These are phyloP conservation scores for Rhodotorula sp. DNA, from an alignment of 1,284 basidiomycete genomes.

Conservation along the genomic window DNA sequence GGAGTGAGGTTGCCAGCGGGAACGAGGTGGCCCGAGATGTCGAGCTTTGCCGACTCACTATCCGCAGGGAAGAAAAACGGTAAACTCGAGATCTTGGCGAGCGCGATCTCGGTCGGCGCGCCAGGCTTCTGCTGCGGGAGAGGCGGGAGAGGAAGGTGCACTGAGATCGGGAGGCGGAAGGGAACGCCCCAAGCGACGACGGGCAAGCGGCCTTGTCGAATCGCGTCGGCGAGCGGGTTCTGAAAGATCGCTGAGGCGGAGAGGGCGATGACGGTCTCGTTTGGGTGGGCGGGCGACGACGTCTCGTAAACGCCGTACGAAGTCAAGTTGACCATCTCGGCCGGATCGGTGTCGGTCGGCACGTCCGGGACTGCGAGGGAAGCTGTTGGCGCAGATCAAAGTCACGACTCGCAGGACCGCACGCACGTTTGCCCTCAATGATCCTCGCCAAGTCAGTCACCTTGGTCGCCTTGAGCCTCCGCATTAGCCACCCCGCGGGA, in stretches of 20 bases:
- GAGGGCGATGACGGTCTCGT: conserved; percentile 27
- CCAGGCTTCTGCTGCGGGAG: neutral
- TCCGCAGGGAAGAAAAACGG: conserved; percentile 36
- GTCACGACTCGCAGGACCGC: no score
- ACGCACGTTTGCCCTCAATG: conserved; percentile 3
- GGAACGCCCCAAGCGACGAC: conserved; percentile 31
- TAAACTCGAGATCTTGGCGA: conserved; percentile 36
- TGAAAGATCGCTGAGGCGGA: conserved; percentile 10
- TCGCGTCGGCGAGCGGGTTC: conserved; percentile 24
- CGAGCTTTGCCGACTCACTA: conserved; percentile 20
- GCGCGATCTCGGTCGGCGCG: conserved; percentile 10
- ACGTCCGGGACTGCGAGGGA: conserved; percentile 32
- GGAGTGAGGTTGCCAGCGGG: conserved; percentile 26
- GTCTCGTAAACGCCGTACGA: conserved; percentile 20
- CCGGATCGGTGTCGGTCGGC: conserved; percentile 29
- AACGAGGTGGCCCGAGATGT: conserved; percentile 37
- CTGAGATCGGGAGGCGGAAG: conserved; percentile 35
- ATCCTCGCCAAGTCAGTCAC: neutral
- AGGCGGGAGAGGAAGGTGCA: conserved; percentile 22
- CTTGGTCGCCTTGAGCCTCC: conserved; percentile 18
- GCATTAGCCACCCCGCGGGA: conserved; percentile 7
- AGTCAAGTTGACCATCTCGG: conserved; percentile 19
- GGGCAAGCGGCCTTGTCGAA: conserved; percentile 15
- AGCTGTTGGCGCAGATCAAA: neutral
- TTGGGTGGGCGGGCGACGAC: conserved; percentile 6